Evolutionary conservation across 2,329 filamentous ascomycete species (phyloP).

Genomic region (Phaeosphaeriaceae sp.): DNA sequence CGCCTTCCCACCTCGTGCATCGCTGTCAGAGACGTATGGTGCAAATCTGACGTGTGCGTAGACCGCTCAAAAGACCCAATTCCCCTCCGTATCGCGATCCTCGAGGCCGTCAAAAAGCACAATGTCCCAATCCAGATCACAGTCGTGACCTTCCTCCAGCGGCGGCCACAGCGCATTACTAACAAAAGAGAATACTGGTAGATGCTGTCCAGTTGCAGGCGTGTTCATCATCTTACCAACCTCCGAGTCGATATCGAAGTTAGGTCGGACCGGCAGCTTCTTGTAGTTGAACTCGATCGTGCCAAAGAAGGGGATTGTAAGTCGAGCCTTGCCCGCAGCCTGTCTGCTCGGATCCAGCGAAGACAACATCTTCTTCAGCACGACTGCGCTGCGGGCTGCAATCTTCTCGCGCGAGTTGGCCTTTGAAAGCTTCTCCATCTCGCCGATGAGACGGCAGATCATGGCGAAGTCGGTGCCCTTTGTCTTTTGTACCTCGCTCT

Average conservation of each 20-base stretch:
- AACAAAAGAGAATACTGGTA: slow-evolving; percentile 45
- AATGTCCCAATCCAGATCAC: slow-evolving; percentile 41
- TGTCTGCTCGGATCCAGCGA: slow-evolving; percentile 39
- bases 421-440: slow-evolving; percentile 45
- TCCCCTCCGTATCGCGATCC: slow-evolving; percentile 42
- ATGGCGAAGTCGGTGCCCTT: slow-evolving; percentile 47
- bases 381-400: slow-evolving; percentile 37
- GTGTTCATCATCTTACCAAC: slow-evolving; percentile 35
- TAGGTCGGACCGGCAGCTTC: slow-evolving; percentile 34
- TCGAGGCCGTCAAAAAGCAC: slow-evolving; percentile 45
- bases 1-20: slow-evolving; percentile 1
- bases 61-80: slow-evolving; percentile 40
- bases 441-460: slow-evolving; percentile 43
- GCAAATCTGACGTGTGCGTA: neutral
- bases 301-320: slow-evolving; percentile 45
- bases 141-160: slow-evolving; percentile 16
- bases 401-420: slow-evolving; percentile 42
- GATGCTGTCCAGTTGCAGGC: slow-evolving; percentile 27
- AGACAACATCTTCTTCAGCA: slow-evolving; percentile 44
- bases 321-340: slow-evolving; percentile 22
- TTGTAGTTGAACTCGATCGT: slow-evolving; percentile 40
- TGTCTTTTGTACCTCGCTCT: slow-evolving; percentile 40
- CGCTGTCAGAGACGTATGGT: neutral
- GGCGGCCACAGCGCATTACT: slow-evolving; percentile 42
- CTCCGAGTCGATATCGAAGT: slow-evolving; percentile 40